Evolutionary conservation across 2,329 filamentous ascomycete genomes (phyloP).

Genomic region (Colletotrichum ledebouriae): DNA sequence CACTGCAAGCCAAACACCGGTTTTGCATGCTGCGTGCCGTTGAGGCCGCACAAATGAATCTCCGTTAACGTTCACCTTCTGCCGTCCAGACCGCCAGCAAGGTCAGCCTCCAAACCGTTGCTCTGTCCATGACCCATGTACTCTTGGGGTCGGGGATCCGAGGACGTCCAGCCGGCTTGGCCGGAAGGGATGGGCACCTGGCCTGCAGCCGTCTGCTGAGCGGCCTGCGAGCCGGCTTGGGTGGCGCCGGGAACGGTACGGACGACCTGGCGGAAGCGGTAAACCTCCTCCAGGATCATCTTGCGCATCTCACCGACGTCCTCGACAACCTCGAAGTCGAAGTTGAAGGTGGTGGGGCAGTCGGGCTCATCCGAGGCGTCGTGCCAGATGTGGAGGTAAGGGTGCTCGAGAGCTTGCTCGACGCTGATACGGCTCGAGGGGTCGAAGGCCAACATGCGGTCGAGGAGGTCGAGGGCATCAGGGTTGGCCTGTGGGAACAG

Average conservation of each 20-base stretch:
- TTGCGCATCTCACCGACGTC: constrained; percentile 95
- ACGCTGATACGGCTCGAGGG: constrained; percentile 93
- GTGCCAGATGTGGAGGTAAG: constrained; percentile 98
- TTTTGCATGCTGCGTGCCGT: constrained; percentile 20
- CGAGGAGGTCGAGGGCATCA: constrained; percentile 92
- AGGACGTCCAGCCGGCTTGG: constrained; percentile 68
- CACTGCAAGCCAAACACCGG: constrained; percentile 21
- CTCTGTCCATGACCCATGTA: constrained; percentile 58
- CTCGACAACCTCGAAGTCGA: constrained; percentile 97
- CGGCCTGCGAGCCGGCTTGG: constrained; percentile 48
- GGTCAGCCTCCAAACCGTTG: constrained; percentile 69
- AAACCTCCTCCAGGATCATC: constrained; percentile 97
- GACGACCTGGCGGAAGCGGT: constrained; percentile 80
- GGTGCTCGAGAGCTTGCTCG: constrained; percentile 95
- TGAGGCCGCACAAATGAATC: background rate
- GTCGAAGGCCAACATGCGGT: constrained; percentile 98
- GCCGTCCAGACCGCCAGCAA: constrained; percentile 71
- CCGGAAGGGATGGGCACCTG: constrained; percentile 67
- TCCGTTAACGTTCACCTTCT: constrained; percentile 42
- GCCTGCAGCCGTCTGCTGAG: constrained; percentile 54
- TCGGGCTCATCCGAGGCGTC: constrained; percentile 95
- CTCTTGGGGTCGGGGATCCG: constrained; percentile 73
- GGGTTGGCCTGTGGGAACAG: constrained; percentile 97
- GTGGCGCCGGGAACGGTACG: constrained; percentile 62
- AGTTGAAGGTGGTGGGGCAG: constrained; percentile 96